Percentiles rank a stretch among this genome's conserved stretches.
These are phyloP conservation scores for Massospora cicadina DNA, from an alignment of 371 early-diverging fungal species.

Conservation along the genomic window DNA sequence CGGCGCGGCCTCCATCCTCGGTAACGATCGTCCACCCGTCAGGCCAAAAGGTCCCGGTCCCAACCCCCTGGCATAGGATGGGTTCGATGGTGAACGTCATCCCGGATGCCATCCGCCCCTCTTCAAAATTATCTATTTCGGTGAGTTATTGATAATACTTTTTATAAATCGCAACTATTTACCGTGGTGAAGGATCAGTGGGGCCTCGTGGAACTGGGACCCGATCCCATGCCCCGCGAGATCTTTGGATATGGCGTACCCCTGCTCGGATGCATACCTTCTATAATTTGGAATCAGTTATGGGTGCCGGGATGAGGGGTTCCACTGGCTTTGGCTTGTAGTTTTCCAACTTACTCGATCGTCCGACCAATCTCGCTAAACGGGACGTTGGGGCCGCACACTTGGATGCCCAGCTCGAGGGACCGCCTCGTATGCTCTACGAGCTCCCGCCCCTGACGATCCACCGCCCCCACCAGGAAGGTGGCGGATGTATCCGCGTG, in stretches of 20 bases:
- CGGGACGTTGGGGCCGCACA: constrained; percentile 57
- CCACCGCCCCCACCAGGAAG: constrained; percentile 71
- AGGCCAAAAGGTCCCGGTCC: constrained; percentile 54
- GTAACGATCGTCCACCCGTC: constrained; percentile 86
- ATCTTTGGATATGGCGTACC: constrained; percentile 47
- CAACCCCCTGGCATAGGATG: constrained; percentile 35
- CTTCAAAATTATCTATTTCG: constrained; percentile 58
- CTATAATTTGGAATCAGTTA: constrained; percentile 14
- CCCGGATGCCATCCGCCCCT: constrained; percentile 80
- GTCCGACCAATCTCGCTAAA: constrained; percentile 49
- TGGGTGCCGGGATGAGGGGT: background rate
- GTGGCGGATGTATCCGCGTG: constrained; percentile 84
- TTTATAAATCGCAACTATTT: constrained; percentile 10
- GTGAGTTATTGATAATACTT: background rate
- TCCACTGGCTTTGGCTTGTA: too few relatives aligned
- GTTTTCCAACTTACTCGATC: constrained; percentile 32
- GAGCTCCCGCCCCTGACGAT: constrained; percentile 43
- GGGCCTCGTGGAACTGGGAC: constrained; percentile 37
- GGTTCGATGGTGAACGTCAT: constrained; percentile 95
- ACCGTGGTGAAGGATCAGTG: constrained; percentile 41
- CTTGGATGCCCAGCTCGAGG: constrained; percentile 66
- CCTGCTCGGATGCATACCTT: constrained; percentile 26
- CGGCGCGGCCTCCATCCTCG: constrained; percentile 80
- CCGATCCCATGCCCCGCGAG: constrained; percentile 86
- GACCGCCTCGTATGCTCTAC: constrained; percentile 59